Evolutionary conservation across 352 stramenopile genomes (phyloP), one percentile per base, ranked within the genome.

Genomic region (Peronospora belbahrii): DNA sequence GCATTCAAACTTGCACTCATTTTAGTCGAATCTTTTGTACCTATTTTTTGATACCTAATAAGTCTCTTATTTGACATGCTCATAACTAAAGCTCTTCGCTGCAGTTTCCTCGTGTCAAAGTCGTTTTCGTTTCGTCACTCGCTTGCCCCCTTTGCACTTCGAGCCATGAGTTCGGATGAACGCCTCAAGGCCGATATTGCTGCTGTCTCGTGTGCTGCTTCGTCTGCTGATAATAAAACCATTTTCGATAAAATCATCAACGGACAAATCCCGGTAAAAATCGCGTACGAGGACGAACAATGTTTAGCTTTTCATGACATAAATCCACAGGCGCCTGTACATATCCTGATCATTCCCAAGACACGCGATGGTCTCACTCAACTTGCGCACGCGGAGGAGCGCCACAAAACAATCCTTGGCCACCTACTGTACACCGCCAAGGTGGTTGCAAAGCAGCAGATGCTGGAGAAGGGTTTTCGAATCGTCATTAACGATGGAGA

Each of bases 191-290:
- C 78, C 10, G 78, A 90, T 37, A 65, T 61, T 6, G 74, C 74
- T 0, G 66, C 70, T 6, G 40, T 48, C 1, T 39, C 32, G 55
- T 34, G 49, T 3, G 15, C 63, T 56, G 18, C 78, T 77, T 57
- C 59, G 15, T 57, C 7, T 18, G 14, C 52, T 35, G 74, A 71
- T 10, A 76, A 85, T 4, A 74, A 71, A 19, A 99, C 96, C 1
- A 88, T 99, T 34, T 99, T 99, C 67, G 95, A 99, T 70, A 98
- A 98, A 66, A 99, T 99, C 62, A 74, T 99, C 35, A 61, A 73
- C 10, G 70, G 77, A 23, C 70, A 97, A 23, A 98, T 99, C 48
- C 95, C 95, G 4, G 88, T 95, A 32, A 75, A 85, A 36, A 94
- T 98, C 64, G 94, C 97, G 30, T 97, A 96, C 57, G 91, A 98